Base-by-base conservation (phyloP, 1,139 yeast genomes). In the Geotrichum carabidarum region DNA sequence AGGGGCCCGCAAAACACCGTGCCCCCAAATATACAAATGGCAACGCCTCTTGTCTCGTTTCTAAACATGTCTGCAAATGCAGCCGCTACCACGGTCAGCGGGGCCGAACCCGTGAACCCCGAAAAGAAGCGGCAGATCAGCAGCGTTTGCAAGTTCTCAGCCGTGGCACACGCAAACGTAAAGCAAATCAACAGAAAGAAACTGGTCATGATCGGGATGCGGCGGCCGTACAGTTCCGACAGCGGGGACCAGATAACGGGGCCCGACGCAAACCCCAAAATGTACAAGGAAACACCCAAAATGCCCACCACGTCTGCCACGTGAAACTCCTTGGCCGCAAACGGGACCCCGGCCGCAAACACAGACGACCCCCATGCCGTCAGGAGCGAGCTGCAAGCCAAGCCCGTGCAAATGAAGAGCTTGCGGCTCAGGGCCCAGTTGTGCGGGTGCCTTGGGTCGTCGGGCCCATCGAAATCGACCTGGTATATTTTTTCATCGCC, bases 211-310 rank as follows among this genome's bases (percentile, higher is more conserved):
- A 85, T 60, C 9, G 86, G 81, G 1, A 75, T 68, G 64, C 78
- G 79, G 68, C 95, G 79, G 51, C 96, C 95, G 62, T 77, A 83
- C 50, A 84, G 66, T 68, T 86, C 95, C 8, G 91, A 83, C 46
- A 86, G 66, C 4, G 95, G 95, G 18, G 93, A 95, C 82, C 87
- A 87, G 41, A 86, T 62, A 40, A 86, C 73, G 7, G 95, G 95
- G 15, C 95, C 95, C 0, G 85, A 77, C 0, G 94, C 95, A 68
- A 86, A 86, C 18, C 95, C 95, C 44, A 84, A 65, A 18, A 88
- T 95, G 63, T 80, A 88, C 32, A 87, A 73, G 0, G 94, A 81
- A 11, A 86, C 77, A 52, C 87, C 85, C 44, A 87, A 74, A 60
- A 11, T 54, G 2, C 60, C 76, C 1, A 68, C 70, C 2, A 64